Percentiles rank a stretch among this genome's conserved stretches.
Conservation (phyloP, 148 eudicot genomes). For the Persicaria maculosa region DNA sequence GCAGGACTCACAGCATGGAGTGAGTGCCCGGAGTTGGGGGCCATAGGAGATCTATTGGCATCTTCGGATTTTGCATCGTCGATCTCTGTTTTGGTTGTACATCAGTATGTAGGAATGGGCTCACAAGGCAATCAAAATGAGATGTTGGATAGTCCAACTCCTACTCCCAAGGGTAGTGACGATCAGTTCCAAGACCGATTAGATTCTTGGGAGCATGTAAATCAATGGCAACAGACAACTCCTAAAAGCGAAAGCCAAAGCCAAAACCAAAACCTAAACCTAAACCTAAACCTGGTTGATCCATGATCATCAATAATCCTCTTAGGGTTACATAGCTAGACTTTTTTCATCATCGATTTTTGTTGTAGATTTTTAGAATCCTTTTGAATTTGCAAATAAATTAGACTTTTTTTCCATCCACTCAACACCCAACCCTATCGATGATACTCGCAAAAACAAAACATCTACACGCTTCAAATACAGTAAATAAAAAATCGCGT, state of each 20-base stretch:
- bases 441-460: too few relatives aligned
- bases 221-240: not conserved
- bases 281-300: not conserved
- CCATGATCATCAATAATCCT: not conserved
- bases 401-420: not conserved
- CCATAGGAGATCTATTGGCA: slow-evolving; percentile 28
- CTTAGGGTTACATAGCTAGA: not conserved
- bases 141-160: slow-evolving; percentile 13
- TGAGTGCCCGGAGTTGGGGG: slow-evolving; percentile 40
- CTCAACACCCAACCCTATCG: too few relatives aligned
- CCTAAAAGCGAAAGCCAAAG: not conserved
- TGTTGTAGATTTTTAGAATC: not conserved
- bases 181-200: not conserved
- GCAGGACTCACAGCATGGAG: slow-evolving; percentile 34
- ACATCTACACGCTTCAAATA: too few relatives aligned
- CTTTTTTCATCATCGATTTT: not conserved
- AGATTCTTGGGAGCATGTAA: slow-evolving; percentile 2
- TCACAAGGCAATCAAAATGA: slow-evolving; percentile 11
- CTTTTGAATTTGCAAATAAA: not conserved
- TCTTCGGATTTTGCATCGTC: slow-evolving; percentile 26
- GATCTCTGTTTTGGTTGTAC: slow-evolving; percentile 43
- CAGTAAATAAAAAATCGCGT: too few relatives aligned
- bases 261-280: too few relatives aligned
- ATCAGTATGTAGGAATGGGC: slow-evolving; percentile 31
- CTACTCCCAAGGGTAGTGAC: not conserved